A percentile compares a stretch with the other conserved stretches of the same genome.
Conservation (phyloP, 2,329 filamentous ascomycete genomes). For the Fusarium mundagurra region DNA sequence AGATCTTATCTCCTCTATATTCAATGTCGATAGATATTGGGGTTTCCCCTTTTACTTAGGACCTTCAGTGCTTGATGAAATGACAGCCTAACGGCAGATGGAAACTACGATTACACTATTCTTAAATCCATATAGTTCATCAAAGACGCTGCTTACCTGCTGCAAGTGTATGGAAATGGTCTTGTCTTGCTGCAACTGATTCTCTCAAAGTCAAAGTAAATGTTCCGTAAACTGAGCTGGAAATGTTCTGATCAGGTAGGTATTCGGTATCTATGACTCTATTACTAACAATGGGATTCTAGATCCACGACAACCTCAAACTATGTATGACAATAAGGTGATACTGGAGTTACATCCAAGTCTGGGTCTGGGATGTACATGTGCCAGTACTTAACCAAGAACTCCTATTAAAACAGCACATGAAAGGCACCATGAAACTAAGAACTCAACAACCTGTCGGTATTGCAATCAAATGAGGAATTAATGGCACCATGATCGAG, state of each 20-base stretch:
- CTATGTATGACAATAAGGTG: background rate
- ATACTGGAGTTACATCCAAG: background rate
- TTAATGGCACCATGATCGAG: background rate
- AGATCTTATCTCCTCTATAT: background rate
- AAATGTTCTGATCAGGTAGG: background rate
- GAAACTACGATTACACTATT: background rate
- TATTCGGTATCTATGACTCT: background rate
- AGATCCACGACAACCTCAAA: background rate
- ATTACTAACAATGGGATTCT: background rate
- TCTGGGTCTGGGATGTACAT: conserved; percentile 5
- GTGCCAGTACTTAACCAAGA: background rate
- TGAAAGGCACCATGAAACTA: background rate
- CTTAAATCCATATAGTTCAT: background rate
- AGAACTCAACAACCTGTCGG: background rate
- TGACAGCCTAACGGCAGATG: background rate
- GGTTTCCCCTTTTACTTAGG: background rate
- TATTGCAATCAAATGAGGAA: background rate
- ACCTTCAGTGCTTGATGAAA: background rate
- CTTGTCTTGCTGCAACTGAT: background rate
- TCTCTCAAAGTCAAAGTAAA: background rate
- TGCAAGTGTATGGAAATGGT: background rate
- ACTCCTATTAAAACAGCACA: background rate
- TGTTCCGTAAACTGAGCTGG: background rate
- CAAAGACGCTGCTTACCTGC: background rate
- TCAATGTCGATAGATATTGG: background rate